Evolutionary conservation across 495 filamentous ascomycete species (phyloP), one percentile per base, ranked within the genome.

Genomic region (Aspergillus carlsbadensis): DNA sequence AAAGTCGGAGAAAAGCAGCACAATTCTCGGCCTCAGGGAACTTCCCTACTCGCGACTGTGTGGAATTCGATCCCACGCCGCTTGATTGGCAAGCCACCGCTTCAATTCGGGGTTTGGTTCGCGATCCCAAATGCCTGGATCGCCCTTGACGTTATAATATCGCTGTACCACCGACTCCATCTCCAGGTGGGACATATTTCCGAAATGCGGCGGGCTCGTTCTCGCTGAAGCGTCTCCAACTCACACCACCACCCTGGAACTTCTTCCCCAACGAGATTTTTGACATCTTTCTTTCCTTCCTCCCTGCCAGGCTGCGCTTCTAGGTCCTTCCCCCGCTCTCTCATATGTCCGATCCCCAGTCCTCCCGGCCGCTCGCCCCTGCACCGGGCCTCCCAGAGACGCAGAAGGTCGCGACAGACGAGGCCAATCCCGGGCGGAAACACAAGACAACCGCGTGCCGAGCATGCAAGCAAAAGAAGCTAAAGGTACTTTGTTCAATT

Each of bases 381-480:
- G 54, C 54, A 17, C 57, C 56, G 22, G 50, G 45, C 6, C 46
- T 18, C 13, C 50, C 50, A 2, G 34, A 47, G 3, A 33, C 26
- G 20, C 35, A 35, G 17, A 57, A 49, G 15, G 41, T 33, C 7
- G 52, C 56, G 1, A 10, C 44, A 13, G 60, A 59, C 10, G 56
- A 66, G 51, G 52, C 45, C 13, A 52, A 45, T 8, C 47, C 45
- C 15, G 48, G 43, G 2, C 57, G 64, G 15, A 66, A 66, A 26
- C 64, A 66, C 57, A 65, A 65, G 34, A 64, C 61, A 22, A 66
- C 67, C 21, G 67, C 67, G 31, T 70, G 67, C 51, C 36, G 52
- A 40, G 54, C 59, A 35, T 70, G 67, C 52, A 70, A 70, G 33
- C 49, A 55, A 21, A 64, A 65, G 55, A 70, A 70, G 47, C 55